Evolutionary conservation across 768 basidiomycete genomes (phyloP), one percentile per base, ranked within the genome.

Genomic region (Lactifluus rugatus): DNA sequence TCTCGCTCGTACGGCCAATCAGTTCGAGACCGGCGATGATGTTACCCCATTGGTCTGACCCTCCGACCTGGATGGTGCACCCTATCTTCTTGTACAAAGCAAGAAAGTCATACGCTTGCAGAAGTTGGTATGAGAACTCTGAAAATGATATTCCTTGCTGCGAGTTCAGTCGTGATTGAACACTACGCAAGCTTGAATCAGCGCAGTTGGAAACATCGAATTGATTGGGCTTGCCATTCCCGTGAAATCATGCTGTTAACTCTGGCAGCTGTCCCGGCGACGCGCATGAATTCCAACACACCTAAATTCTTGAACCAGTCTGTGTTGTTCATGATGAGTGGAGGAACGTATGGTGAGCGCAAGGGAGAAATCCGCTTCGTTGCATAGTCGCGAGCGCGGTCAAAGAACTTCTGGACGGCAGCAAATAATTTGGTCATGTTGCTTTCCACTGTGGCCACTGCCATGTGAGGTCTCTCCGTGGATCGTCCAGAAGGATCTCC

Each of bases 41-140:
- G 68, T 99, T 99, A 16, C 96, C 96, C 89, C 93, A 96, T 70
- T 99, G 96, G 70, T 99, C 96, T 0, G 93, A 94, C 10, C 96
- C 96, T 49, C 96, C 96, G 42, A 98, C 73, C 71, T 99, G 96
- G 44, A 96, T 80, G 14, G 81, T 80, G 70, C 95, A 97, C 4
- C 75, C 76, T 52, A 80, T 75, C 21, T 78, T 69, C 62, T 76
- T 75, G 68, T 87, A 73, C 9, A 99, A 78, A 64, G 84, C 75
- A 63, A 86, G 80, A 72, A 96, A 99, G 72, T 99, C 96, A 72
- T 93, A 90, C 11, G 93, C 96, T 73, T 99, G 96, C 26, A 99
- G 78, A 23, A 99, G 82, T 67, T 99, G 96, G 70, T 99, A 99
- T 3, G 90, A 84, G 73, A 99, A 98, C 69, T 99, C 96, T 19